Base-by-base conservation (phyloP, 345 rosid genomes). In the Pseudoturritis turrita region DNA sequence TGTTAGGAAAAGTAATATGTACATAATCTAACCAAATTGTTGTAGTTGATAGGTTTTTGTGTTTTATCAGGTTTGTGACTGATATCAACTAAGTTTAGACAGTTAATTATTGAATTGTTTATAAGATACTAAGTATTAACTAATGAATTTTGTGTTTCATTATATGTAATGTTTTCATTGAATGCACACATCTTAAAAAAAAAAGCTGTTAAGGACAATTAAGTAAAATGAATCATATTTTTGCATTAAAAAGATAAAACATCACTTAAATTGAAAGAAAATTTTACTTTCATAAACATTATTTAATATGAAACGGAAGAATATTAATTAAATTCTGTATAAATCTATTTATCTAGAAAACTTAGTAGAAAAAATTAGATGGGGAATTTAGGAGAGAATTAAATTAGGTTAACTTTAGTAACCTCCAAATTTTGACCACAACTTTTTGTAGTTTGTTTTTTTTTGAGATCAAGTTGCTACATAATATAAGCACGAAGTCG, bases 351-450 rank as follows among this genome's bases (percentile, higher is more conserved):
- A 26, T 14, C 10, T 39, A 43, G 10, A 62, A 29, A 71, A 37
- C 53, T 5, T n/a, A 28, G 52, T 36, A 40, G 33, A 21, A 28
- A 50, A 49, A 35, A 13, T 8, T 62, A 29, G 55, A 17, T 36
- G 18, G n/a, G 45, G 45, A 56, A 18, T 46, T 39, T 47, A 39
- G 15, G 29, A 74, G 18, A 33, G n/a, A 6, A 23, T 2, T 57
- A 57, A n/a, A 28, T 28, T 75, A 68, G 73, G 78, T 58, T 29
- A 74, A 40, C 55, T 19, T 19, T 53, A 17, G 17, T n/a, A 63
- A 54, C 64, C 67, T 74, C 39, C 10, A 59, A 51, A 60, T 22
- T 59, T 37, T 74, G 52, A 56, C 72, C 31, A 26, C 3, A 39
- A 21, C 2, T 21, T 47, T 25, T 65, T 56, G 7, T n/a, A n/a